These are phyloP conservation scores for Hypoxylon sp. DNA, from an alignment of 2,329 filamentous ascomycete genomes.

Conservation along the genomic window DNA sequence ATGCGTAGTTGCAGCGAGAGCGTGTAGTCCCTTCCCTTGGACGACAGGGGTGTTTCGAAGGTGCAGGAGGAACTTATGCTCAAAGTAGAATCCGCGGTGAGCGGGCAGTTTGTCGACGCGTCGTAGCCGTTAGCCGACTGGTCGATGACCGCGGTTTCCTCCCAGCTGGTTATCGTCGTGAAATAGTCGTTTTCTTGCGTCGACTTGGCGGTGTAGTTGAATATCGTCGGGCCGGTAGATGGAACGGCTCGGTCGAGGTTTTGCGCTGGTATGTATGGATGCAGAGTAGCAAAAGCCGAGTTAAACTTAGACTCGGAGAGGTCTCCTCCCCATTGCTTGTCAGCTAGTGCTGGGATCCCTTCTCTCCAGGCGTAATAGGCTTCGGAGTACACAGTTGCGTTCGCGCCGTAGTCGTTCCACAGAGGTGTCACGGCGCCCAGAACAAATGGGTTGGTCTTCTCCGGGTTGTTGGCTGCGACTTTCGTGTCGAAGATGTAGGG, in stretches of 20 bases:
- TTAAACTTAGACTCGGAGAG: slow-evolving; percentile 52
- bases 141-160: slow-evolving; percentile 44
- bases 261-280: slow-evolving; percentile 54
- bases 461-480: slow-evolving; percentile 58
- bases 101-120: slow-evolving; percentile 50
- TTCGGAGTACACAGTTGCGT: slow-evolving; percentile 60
- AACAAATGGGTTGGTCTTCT: slow-evolving; percentile 50
- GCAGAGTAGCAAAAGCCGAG: slow-evolving; percentile 50
- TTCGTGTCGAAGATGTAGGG: slow-evolving; percentile 60
- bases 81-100: slow-evolving; percentile 43
- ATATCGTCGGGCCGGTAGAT: slow-evolving; percentile 48
- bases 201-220: slow-evolving; percentile 44
- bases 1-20: slow-evolving; percentile 55
- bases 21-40: slow-evolving; percentile 66
- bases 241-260: slow-evolving; percentile 57
- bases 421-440: slow-evolving; percentile 59
- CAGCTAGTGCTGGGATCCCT: slow-evolving; percentile 60
- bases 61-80: slow-evolving; percentile 50
- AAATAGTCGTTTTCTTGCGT: not conserved
- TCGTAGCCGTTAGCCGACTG: slow-evolving; percentile 52
- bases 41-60: slow-evolving; percentile 56
- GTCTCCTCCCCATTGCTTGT: slow-evolving; percentile 63
- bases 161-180: slow-evolving; percentile 14
- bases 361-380: slow-evolving; percentile 60
- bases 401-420: slow-evolving; percentile 65